Evolutionary conservation across 2,329 filamentous ascomycete genomes (phyloP), one percentile per base, ranked within the genome.

Genomic region (Ceratocystis variospora): DNA sequence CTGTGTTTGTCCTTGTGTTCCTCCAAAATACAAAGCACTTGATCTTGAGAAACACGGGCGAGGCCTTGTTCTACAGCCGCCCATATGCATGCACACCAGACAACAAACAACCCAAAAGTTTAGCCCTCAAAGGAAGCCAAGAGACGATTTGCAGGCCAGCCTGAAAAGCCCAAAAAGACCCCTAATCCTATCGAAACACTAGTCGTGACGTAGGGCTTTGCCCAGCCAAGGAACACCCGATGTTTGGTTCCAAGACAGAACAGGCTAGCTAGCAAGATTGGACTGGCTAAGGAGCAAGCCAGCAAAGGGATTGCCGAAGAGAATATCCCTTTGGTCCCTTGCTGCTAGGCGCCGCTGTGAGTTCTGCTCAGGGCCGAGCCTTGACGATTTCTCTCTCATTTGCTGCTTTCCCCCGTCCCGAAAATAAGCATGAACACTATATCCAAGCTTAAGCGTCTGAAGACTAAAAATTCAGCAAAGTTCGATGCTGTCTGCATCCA

Each of bases 151-250:
- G 37, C 37, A 41, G 3, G 37, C 12, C 37, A 41, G 37, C 37
- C 37, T 15, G 37, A 41, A 41, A 15, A 41, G 37, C 1, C 37
- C 12, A 33, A 57, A 57, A 57, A 33, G 28, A 57, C 25, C 53
- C 53, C 31, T 33, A 57, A 57, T 57, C 53, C 53, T 8, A 57
- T 28, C 53, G 53, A 57, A 57, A 57, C 53, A 57, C 53, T 57
- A 57, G 53, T 57, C 53, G 53, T 28, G 17, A 31, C 53, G 53
- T 57, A 57, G 53, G 53, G 53, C 53, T 57, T 57, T 28, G 53
- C 25, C 53, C 31, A 28, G 5, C 12, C 25, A 57, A 57, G 53
- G 53, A 57, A 57, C 8, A 31, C 53, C 53, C 53, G 53, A 57
- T 57, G 53, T 57, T 57, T 57, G 53, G 25, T 28, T 31, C 53